These are phyloP conservation scores for Capsicum chinense DNA, from an alignment of 257 asterid genomes.

Conservation along the genomic window DNA sequence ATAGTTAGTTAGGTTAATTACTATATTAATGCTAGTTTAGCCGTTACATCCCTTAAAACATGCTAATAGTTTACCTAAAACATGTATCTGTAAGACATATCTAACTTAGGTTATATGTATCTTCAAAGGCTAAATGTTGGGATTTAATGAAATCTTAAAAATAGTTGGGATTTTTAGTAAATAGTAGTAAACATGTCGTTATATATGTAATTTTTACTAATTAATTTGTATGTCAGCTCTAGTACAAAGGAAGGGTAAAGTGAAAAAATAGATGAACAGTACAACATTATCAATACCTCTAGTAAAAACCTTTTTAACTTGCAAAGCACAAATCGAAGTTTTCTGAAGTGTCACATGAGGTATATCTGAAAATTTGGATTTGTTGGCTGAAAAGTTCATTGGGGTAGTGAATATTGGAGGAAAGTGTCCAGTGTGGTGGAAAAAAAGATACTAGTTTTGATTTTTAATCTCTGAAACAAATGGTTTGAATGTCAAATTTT, in stretches of 20 bases:
- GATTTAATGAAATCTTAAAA: too few species aligned
- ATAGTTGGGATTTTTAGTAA: too few species aligned
- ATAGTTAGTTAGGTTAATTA: too few species aligned
- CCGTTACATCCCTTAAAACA: too few species aligned
- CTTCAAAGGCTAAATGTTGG: too few species aligned
- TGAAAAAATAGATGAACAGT: neutral
- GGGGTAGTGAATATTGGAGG: neutral
- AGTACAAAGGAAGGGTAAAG: constrained; percentile 25
- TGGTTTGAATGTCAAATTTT: too few species aligned
- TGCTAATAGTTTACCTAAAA: too few species aligned
- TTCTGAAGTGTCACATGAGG: neutral
- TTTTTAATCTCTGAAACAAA: too few species aligned
- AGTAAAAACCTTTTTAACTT: constrained; percentile 11
- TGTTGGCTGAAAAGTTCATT: neutral
- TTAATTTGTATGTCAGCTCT: constrained; percentile 13
- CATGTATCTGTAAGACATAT: too few species aligned
- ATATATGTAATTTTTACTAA: neutral
- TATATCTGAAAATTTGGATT: neutral
- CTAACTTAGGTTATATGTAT: too few species aligned
- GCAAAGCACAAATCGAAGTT: neutral
- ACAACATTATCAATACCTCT: neutral
- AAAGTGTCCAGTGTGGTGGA: neutral
- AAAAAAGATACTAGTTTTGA: neutral
- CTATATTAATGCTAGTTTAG: too few species aligned
- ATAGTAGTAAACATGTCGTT: too few species aligned